Base-by-base conservation (phyloP, 139 green algal genomes). In the Protoeuglena noctilucae region DNA sequence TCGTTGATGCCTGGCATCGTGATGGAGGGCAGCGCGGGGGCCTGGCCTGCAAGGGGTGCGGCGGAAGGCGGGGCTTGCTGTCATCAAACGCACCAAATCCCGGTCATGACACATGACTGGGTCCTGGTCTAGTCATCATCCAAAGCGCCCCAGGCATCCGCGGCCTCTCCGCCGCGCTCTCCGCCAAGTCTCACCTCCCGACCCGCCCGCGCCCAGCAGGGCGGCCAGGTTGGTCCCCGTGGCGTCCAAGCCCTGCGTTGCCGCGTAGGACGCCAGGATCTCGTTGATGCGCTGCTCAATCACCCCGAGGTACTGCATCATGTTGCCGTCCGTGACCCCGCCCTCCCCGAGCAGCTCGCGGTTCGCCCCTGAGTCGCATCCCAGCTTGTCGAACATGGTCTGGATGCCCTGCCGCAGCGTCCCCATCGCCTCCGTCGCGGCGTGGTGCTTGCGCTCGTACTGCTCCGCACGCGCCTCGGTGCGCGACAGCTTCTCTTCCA, bases 221-320 rank as follows among this genome's bases (percentile, higher is more conserved):
- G n/a, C n/a, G n/a, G n/a, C n/a, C n/a, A n/a, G n/a, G n/a, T n/a
- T n/a, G n/a, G n/a, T n/a, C n/a, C n/a, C n/a, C n/a, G n/a, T n/a
- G n/a, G n/a, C 43, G 6, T 18, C 43, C 45, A 6, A 30, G 27
- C 26, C 17, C 30, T 18, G 27, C 18, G 19, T 19, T 25, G 58
- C 18, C 34, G 49, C 53, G 61, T 64, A 64, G 34, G 48, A 3
- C 67, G 82, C 66, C 31, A 94, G 69, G 28, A 94, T 68, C 64
- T 92, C 79, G 40, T 87, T 86, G 52, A 68, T 76, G 30, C 83
- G 74, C 76, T 93, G 82, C 76, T 94, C 84, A 21, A 94, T 76
- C 69, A 93, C 75, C 41, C 80, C 85, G 23, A 94, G 74, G 71
- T 92, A 80, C 50, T 77, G 67, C 66, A 88, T 73, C 50, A 94